These are phyloP conservation scores for Gypsophila paniculata DNA, from an alignment of 179 eudicot species.

Conservation along the genomic window DNA sequence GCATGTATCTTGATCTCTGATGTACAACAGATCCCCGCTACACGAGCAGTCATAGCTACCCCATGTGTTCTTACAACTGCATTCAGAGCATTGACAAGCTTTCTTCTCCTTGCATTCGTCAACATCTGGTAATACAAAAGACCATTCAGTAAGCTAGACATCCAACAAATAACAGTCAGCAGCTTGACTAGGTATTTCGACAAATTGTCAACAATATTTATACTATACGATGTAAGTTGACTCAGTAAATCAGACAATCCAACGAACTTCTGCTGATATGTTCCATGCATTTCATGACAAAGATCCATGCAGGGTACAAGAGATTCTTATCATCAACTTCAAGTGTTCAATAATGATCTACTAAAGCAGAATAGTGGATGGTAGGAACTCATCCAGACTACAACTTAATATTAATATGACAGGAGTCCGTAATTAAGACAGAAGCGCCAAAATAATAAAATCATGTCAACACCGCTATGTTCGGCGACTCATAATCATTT, in stretches of 20 bases:
- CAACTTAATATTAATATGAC: neutral
- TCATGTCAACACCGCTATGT: neutral
- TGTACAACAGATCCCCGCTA: conserved; percentile 72
- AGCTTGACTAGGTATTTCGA: neutral
- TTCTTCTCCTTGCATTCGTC: conserved; percentile 90
- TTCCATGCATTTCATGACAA: neutral
- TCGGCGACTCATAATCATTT: neutral
- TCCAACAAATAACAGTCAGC: neutral
- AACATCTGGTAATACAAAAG: conserved; percentile 40
- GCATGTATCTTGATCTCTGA: conserved; percentile 93
- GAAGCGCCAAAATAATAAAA: neutral
- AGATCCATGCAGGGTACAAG: neutral
- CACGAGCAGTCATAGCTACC: conserved; percentile 92
- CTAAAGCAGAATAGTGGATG: neutral
- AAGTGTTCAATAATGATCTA: neutral
- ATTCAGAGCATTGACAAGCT: conserved; percentile 91
- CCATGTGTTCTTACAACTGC: conserved; percentile 97
- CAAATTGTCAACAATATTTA: neutral
- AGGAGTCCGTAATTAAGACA: neutral
- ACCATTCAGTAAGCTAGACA: conserved; percentile 8
- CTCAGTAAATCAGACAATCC: neutral
- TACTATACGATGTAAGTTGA: neutral
- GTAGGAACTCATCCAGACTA: neutral
- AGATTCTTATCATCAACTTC: neutral
- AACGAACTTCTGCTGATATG: neutral